phyloP scores from a whole-genome alignment of 2,329 filamentous ascomycete genomes.

The Cytospora leucostoma region DNA sequence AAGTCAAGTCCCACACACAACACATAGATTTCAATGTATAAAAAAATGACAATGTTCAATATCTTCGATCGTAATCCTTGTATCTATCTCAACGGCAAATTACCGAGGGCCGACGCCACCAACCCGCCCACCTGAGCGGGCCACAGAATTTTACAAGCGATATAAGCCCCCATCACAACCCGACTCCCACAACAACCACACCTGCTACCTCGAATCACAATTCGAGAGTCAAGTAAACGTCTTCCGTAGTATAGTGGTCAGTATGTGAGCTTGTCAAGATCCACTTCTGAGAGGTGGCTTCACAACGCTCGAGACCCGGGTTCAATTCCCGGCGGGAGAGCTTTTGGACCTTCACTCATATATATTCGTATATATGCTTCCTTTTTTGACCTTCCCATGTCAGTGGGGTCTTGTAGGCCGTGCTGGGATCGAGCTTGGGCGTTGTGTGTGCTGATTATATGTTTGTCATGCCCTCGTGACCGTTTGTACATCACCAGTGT shows the following conservation, averaged over 20 bases:
- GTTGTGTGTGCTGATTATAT: no score
- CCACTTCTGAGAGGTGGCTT: background rate
- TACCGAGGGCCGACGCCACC: background rate
- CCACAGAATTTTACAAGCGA: background rate
- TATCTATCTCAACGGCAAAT: background rate
- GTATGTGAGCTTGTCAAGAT: background rate
- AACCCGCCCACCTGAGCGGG: background rate
- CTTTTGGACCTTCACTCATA: background rate
- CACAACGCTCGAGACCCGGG: background rate
- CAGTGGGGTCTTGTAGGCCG: no score
- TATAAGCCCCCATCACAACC: background rate
- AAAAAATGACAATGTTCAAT: background rate
- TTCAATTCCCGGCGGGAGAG: background rate
- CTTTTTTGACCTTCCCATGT: no score
- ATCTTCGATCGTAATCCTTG: background rate
- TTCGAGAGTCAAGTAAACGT: background rate
- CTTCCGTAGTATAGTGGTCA: slow-evolving; percentile 1
- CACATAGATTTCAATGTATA: no score
- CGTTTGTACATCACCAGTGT: no score
- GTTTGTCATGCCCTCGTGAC: no score
- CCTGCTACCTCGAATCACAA: background rate
- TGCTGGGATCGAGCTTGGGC: no score
- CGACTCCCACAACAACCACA: background rate
- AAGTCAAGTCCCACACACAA: background rate
- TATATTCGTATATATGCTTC: background rate